These are phyloP conservation scores for Talaromyces pinophilus DNA, from an alignment of 2,329 filamentous ascomycete species.

Conservation along the genomic window DNA sequence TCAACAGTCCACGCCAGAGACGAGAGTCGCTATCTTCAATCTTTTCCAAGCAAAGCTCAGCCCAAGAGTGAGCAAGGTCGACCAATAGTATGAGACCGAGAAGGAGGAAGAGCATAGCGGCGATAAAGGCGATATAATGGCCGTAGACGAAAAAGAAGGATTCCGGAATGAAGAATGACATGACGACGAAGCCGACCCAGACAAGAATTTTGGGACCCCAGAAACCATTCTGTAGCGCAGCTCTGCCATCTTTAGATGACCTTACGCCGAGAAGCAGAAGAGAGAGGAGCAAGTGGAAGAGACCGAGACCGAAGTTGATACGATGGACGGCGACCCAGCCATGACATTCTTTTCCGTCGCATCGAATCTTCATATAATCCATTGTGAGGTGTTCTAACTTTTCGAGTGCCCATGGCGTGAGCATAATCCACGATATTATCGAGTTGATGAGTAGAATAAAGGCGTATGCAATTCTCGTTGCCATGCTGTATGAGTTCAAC, in stretches of 20 bases:
- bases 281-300: constrained; percentile 88
- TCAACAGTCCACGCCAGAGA: constrained; percentile 80
- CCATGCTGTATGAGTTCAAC: constrained; percentile 49
- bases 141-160: constrained; percentile 94
- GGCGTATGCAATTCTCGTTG: constrained; percentile 94
- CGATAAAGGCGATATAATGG: constrained; percentile 84
- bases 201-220: constrained; percentile 95
- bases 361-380: constrained; percentile 94
- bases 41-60: constrained; percentile 90
- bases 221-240: constrained; percentile 93
- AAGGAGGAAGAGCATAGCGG: constrained; percentile 90
- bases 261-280: constrained; percentile 82
- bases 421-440: constrained; percentile 97
- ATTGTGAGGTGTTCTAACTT: constrained; percentile 90
- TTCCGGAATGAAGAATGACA: constrained; percentile 95
- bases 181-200: constrained; percentile 82
- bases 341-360: constrained; percentile 85
- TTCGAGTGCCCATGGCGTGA: constrained; percentile 96
- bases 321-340: constrained; percentile 96
- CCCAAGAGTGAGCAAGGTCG: constrained; percentile 94
- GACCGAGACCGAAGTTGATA: constrained; percentile 94
- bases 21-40: constrained; percentile 87
- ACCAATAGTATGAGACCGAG: constrained; percentile 90
- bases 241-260: constrained; percentile 82
- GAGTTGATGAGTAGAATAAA: constrained; percentile 95